Conservation (phyloP, 169 alveolate species). For the Plasmodium inui region DNA sequence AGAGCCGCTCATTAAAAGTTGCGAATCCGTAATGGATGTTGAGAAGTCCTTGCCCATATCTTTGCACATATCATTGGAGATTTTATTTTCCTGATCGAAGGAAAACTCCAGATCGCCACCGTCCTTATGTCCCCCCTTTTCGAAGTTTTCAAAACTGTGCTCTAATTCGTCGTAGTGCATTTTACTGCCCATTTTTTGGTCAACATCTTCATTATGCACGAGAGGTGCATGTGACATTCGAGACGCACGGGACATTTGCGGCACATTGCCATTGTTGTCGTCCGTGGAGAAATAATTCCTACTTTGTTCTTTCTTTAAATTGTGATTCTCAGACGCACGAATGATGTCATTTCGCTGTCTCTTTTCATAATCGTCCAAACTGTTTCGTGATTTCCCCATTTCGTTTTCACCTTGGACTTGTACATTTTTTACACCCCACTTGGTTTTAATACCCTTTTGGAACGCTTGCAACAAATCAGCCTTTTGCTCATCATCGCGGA, state of each 20-base stretch:
- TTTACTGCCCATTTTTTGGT: neutral
- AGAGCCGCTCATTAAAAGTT: slow-evolving; percentile 1
- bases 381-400: neutral
- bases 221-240: neutral
- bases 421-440: neutral
- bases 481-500: slow-evolving; percentile 26
- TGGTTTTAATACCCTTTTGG: slow-evolving; percentile 24
- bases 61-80: neutral
- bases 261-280: neutral
- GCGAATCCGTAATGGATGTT: slow-evolving; percentile 1
- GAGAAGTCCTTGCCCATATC: slow-evolving; percentile 12
- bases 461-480: slow-evolving; percentile 21
- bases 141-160: slow-evolving; percentile 10
- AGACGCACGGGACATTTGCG: neutral
- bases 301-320: neutral
- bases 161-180: slow-evolving; percentile 13
- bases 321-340: neutral
- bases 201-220: neutral
- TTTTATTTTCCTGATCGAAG: slow-evolving; percentile 13
- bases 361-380: neutral
- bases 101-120: slow-evolving; percentile 11
- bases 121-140: neutral
- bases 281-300: neutral
- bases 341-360: neutral
- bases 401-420: neutral